Evolutionary conservation across 2,329 filamentous ascomycete genomes (phyloP), one percentile per base, ranked within the genome.

Genomic region (Cordyceps farinosa): DNA sequence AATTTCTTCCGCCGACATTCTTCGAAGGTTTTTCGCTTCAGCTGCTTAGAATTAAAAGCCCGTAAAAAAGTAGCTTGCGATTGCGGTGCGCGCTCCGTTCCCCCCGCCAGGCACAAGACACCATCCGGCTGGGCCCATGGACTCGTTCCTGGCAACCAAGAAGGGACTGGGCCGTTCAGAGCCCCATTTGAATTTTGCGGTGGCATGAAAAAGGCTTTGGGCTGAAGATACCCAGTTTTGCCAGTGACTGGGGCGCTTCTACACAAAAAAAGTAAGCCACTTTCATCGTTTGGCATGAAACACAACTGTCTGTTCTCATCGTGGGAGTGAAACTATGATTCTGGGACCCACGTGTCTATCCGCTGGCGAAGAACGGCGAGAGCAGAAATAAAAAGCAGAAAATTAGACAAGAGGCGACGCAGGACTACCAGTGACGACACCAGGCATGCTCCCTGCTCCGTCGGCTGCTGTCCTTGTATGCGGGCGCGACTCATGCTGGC

Each of bases 71-170:
- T 13, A 15, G 45, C 45, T 22, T 48, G 45, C 45, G 11, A 32
- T 32, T 50, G 29, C 27, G 27, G 47, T 11, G 29, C 29, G 27
- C 11, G 47, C n/a, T 30, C 29, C 45, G 30, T 48, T 22, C 51
- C 15, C 54, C n/a, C 42, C 55, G 32, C 27, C 44, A 58, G 55
- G 55, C 22, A 58, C 55, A 57, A 47, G 30, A 36, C 40, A 17
- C 36, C 22, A 22, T 22, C 22, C 17, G 29, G 40, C 54, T 48
- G 30, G 54, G 38, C 55, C 55, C 44, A 40, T 38, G 38, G 13
- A 13, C 13, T 32, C 4, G 30, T 38, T 58, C 44, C 44, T 40
- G 45, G 34, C 45, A 59, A 13, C 40, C 45, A 45, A 29, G 32
- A 32, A 59, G 54, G 54, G 40, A 44, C 8, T 54, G 34, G 36